A percentile compares a stretch with the other conserved stretches of the same genome.
Conservation (phyloP, 1,139 yeast species). For the Kurtzmaniella quercitrusa region DNA sequence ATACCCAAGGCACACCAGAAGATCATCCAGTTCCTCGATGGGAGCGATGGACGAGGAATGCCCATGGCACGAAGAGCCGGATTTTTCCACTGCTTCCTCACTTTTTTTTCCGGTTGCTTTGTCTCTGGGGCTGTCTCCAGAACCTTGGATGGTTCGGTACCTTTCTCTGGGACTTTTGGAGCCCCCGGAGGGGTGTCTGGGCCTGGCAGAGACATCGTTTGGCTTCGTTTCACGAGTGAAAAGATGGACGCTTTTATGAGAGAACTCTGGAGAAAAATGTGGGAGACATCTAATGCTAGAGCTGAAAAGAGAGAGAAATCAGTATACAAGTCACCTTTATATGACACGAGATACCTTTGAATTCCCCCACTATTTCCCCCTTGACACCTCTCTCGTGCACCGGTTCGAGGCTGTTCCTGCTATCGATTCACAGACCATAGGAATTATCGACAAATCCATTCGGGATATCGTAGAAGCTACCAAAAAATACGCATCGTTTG, state of each 20-base stretch:
- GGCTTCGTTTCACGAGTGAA: neutral
- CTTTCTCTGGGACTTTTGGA: neutral
- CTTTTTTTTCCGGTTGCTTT: constrained; percentile 8
- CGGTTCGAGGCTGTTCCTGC: constrained; percentile 7
- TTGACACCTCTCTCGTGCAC: constrained; percentile 6
- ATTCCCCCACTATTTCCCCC: constrained; percentile 8
- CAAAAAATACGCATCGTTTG: constrained; percentile 7
- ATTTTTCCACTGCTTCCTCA: constrained; percentile 59
- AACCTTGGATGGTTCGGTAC: constrained; percentile 9
- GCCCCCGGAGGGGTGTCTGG: neutral
- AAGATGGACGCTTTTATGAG: neutral
- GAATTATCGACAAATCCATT: constrained; percentile 3
- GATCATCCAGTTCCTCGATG: constrained; percentile 90
- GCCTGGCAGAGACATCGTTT: neutral
- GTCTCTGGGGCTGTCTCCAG: constrained; percentile 16
- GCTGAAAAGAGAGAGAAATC: no score
- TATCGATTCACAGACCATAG: constrained; percentile 1
- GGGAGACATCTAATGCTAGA: no score
- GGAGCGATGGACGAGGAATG: constrained; percentile 67
- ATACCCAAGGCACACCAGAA: constrained; percentile 73
- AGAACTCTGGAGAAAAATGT: neutral
- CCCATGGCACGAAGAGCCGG: constrained; percentile 93
- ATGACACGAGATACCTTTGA: constrained; percentile 3
- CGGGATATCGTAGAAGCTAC: constrained; percentile 6
- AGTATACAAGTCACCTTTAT: no score